A percentile compares a stretch with the other conserved stretches of the same genome.
Evolutionary conservation across 2,329 filamentous ascomycete species (phyloP).

Genomic region (Akanthomyces lecanii): DNA sequence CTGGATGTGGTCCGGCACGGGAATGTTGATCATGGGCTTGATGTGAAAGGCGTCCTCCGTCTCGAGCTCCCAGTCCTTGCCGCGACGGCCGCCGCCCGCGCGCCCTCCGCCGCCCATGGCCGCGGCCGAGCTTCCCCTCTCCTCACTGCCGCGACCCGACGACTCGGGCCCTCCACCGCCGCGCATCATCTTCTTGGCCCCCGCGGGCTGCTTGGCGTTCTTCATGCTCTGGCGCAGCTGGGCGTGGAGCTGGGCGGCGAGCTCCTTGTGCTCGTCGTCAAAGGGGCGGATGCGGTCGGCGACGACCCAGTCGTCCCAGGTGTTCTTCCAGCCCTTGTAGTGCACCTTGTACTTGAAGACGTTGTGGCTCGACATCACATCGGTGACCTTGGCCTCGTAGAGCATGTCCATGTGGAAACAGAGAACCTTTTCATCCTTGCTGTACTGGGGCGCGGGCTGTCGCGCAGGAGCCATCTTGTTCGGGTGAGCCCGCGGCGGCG

Average conservation of each 20-base stretch:
- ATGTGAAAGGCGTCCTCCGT: slow-evolving; percentile 86
- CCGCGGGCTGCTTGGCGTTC: slow-evolving; percentile 42
- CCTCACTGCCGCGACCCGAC: slow-evolving; percentile 68
- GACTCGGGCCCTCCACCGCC: slow-evolving; percentile 36
- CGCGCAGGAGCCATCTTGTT: slow-evolving; percentile 38
- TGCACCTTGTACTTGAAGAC: slow-evolving; percentile 88
- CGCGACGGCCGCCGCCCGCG: slow-evolving; percentile 64
- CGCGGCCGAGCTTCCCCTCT: slow-evolving; percentile 54
- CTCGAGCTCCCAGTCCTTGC: slow-evolving; percentile 78
- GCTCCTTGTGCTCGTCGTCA: slow-evolving; percentile 89
- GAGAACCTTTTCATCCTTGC: slow-evolving; percentile 87
- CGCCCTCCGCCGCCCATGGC: slow-evolving; percentile 55
- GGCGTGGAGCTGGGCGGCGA: slow-evolving; percentile 69
- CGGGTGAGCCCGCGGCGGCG: not conserved
- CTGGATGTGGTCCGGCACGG: slow-evolving; percentile 85
- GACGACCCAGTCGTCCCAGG: slow-evolving; percentile 98
- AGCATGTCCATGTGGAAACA: slow-evolving; percentile 97
- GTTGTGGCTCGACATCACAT: slow-evolving; percentile 64
- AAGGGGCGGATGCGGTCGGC: slow-evolving; percentile 91
- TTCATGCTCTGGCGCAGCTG: slow-evolving; percentile 61
- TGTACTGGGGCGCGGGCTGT: slow-evolving; percentile 44
- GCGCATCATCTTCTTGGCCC: not conserved
- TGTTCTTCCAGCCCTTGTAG: slow-evolving; percentile 99
- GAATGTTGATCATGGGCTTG: slow-evolving; percentile 79
- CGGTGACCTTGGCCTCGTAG: slow-evolving; percentile 94